These are phyloP conservation scores for Penicillium diatomitis DNA, from an alignment of 495 filamentous ascomycete genomes.

Conservation along the genomic window DNA sequence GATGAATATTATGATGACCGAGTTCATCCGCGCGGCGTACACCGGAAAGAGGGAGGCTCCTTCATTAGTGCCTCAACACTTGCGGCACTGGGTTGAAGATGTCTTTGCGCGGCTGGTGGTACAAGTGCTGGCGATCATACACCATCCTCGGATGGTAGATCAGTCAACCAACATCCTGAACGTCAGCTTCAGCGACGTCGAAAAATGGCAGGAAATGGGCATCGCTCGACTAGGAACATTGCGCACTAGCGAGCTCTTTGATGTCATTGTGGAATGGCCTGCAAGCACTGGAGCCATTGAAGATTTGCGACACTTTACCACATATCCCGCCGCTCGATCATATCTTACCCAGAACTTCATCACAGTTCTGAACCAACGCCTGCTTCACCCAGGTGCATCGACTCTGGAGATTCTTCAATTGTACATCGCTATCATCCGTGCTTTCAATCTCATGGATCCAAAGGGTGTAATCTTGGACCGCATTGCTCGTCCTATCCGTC, in stretches of 20 bases:
- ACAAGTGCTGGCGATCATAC: constrained; percentile 48
- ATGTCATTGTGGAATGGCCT: constrained; percentile 82
- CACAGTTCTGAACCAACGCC: constrained; percentile 52
- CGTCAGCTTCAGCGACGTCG: constrained; percentile 52
- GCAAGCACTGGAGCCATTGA: constrained; percentile 70
- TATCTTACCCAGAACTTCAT: constrained; percentile 67
- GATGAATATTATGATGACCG: constrained; percentile 60
- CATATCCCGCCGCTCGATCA: constrained; percentile 45
- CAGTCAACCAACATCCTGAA: constrained; percentile 17
- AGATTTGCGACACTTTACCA: constrained; percentile 58
- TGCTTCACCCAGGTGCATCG: constrained; percentile 82
- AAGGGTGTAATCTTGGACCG: constrained; percentile 86
- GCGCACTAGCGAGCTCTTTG: constrained; percentile 75
- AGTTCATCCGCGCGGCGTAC: constrained; percentile 53
- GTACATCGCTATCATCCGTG: constrained; percentile 87
- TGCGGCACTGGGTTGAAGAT: constrained; percentile 65
- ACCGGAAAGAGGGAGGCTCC: constrained; percentile 48
- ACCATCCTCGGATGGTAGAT: constrained; percentile 16
- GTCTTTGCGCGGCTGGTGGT: constrained; percentile 57
- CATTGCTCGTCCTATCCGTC: constrained; percentile 70
- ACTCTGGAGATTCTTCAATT: constrained; percentile 81
- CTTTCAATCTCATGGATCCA: constrained; percentile 80
- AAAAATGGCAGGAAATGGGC: constrained; percentile 75
- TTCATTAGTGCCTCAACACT: constrained; percentile 45
- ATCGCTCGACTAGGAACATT: constrained; percentile 69